Evolutionary conservation across 2,329 filamentous ascomycete genomes (phyloP), one percentile per base, ranked within the genome.

Genomic region (Chalaropsis ovoidea): DNA sequence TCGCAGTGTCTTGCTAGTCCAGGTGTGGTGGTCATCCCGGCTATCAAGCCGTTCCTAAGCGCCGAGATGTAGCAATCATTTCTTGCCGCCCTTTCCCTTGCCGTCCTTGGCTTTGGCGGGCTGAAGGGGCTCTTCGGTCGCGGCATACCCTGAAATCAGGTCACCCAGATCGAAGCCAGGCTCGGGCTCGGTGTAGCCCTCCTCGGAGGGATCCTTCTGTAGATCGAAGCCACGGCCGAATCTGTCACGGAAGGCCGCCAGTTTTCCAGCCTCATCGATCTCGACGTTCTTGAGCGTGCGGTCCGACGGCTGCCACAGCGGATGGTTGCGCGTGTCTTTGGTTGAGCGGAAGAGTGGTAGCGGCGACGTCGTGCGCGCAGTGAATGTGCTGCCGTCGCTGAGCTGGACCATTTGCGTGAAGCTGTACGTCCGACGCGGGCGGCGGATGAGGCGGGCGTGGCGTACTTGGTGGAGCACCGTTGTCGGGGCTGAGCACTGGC

Each of bases 391-490:
- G 71, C 94, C 94, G 79, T 99, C 94, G 49, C 88, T 90, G 69
- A 97, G 87, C 64, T 91, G 92, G 70, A 99, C 81, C 68, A 99
- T 83, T 77, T 99, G 94, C n/a, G 93, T 96, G 81, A 96, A 97
- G 70, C 87, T 90, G 81, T 96, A 97, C 52, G 94, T 93, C 5
- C 92, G 85, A 73, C 91, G 88, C n/a, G 91, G 91, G 17, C 94
- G 90, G 68, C 82, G 83, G 73, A 97, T 84, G 69, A 96, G 88
- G 27, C 89, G 91, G 63, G 94, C 94, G 74, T 90, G 85, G 68
- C 91, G 87, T 73, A 85, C 80, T 78, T 92, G 77, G 75, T 70
- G 70, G 54, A 74, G 72, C 68, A 72, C 68, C 4, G 65, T 67
- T 27, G 70, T 68, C 67, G 70, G 65, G 68, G 71, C 69, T 68